Conservation (phyloP, 176 grass and related monocot species). For the Cymbopogon citratus region DNA sequence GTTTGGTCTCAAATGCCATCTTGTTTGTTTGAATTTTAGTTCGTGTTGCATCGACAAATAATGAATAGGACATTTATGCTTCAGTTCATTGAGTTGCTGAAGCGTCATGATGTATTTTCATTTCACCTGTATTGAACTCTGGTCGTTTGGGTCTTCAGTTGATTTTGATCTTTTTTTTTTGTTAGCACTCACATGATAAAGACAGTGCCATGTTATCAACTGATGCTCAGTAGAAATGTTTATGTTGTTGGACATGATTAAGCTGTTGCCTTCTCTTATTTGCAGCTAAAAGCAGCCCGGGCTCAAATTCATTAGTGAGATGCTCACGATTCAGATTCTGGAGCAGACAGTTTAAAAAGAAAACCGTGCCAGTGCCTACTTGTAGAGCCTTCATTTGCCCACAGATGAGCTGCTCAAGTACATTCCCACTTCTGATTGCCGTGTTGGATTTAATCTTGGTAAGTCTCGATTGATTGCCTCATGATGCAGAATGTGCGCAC, state of each 20-base stretch:
- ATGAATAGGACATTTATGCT: background rate
- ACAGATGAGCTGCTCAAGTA: background rate
- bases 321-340: background rate
- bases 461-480: background rate
- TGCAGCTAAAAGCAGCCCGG: background rate
- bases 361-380: background rate
- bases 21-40: background rate
- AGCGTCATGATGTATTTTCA: conserved; percentile 6
- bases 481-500: background rate
- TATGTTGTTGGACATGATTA: background rate
- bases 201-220: background rate
- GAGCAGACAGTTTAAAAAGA: too few species aligned
- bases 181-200: background rate
- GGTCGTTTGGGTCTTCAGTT: background rate
- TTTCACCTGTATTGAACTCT: conserved; percentile 19
- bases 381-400: background rate
- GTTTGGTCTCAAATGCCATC: background rate
- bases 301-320: background rate
- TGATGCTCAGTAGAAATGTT: background rate
- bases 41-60: background rate
- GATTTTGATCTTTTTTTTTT: conserved; percentile 10
- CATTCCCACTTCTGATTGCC: background rate
- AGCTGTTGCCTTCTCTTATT: background rate
- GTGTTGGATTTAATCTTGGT: background rate
- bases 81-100: conserved; percentile 8